Conservation (phyloP, 192 early-diverging fungal species). For the Umbelopsis ramanniana region DNA sequence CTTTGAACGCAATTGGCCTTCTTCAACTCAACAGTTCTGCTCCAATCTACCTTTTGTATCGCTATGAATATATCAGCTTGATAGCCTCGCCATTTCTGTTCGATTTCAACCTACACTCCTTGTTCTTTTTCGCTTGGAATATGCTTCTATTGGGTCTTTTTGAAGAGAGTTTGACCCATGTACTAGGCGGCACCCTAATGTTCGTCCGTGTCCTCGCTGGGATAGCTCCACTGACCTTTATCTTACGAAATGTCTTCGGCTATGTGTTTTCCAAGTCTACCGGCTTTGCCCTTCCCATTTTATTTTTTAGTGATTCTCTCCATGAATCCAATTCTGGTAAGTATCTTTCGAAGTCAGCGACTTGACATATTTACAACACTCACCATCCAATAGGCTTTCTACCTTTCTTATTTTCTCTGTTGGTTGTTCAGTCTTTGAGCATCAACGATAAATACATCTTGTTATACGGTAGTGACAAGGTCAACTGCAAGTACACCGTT, state of each 20-base stretch:
- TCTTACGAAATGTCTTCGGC: slow-evolving; percentile 44
- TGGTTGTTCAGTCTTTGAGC: slow-evolving; percentile 51
- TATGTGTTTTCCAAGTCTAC: slow-evolving; percentile 54
- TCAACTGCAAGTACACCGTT: slow-evolving; percentile 37
- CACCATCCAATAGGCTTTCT: slow-evolving; percentile 41
- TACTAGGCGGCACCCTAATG: slow-evolving; percentile 47
- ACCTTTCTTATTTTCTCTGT: slow-evolving; percentile 54
- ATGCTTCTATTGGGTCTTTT: slow-evolving; percentile 55
- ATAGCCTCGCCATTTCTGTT: slow-evolving; percentile 43
- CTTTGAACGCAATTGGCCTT: slow-evolving; percentile 20
- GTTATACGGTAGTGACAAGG: slow-evolving; percentile 34
- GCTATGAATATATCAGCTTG: slow-evolving; percentile 42
- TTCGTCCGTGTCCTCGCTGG: slow-evolving; percentile 39
- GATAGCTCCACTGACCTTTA: slow-evolving; percentile 31
- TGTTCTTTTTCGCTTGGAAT: slow-evolving; percentile 47
- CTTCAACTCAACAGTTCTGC: slow-evolving; percentile 29
- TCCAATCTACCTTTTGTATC: slow-evolving; percentile 34
- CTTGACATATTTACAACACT: too few relatives aligned
- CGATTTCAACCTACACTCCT: slow-evolving; percentile 26
- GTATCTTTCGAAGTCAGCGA: neutral
- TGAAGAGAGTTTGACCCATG: slow-evolving; percentile 52
- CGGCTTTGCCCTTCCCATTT: slow-evolving; percentile 51
- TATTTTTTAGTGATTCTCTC: slow-evolving; percentile 58
- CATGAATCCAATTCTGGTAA: slow-evolving; percentile 63
- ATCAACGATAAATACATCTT: slow-evolving; percentile 48